Conservation (phyloP, 495 filamentous ascomycete genomes). For the Parachaetomium inaequale region DNA sequence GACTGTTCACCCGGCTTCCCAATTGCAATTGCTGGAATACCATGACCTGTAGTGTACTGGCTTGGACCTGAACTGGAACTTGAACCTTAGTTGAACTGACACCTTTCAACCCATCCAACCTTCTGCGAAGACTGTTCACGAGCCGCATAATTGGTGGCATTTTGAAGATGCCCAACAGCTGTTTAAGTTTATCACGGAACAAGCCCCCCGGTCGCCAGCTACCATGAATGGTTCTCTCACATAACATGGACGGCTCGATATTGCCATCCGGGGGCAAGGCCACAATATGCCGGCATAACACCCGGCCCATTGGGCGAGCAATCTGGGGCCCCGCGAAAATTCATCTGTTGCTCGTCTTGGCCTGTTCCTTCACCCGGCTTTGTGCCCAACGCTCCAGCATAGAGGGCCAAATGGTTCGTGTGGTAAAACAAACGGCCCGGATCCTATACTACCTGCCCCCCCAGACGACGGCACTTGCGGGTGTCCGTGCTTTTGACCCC, state of each 20-base stretch:
- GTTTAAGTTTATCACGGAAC: neutral
- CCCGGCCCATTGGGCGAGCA: slow-evolving; percentile 23
- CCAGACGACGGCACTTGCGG: slow-evolving; percentile 26
- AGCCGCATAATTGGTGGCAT: no score
- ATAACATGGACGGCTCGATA: slow-evolving; percentile 22
- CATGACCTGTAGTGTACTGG: no score
- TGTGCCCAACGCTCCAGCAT: neutral
- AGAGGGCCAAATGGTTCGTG: no score
- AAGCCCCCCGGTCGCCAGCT: neutral
- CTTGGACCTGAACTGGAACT: no score
- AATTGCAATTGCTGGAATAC: no score
- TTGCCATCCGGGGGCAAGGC: slow-evolving; percentile 16
- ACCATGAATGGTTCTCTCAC: neutral
- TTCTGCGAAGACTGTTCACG: no score
- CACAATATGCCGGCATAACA: slow-evolving; percentile 26
- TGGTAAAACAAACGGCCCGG: slow-evolving; percentile 22
- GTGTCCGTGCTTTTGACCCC: neutral
- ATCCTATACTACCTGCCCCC: slow-evolving; percentile 25
- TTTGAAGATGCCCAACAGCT: no score
- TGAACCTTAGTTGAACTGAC: no score
- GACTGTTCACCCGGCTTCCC: no score
- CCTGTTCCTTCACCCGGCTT: slow-evolving; percentile 17
- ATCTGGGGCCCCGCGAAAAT: slow-evolving; percentile 23
- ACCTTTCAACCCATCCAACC: no score
- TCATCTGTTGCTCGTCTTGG: slow-evolving; percentile 12